phyloP scores from a whole-genome alignment of 305 asterid genomes.

The Lippia alba region DNA sequence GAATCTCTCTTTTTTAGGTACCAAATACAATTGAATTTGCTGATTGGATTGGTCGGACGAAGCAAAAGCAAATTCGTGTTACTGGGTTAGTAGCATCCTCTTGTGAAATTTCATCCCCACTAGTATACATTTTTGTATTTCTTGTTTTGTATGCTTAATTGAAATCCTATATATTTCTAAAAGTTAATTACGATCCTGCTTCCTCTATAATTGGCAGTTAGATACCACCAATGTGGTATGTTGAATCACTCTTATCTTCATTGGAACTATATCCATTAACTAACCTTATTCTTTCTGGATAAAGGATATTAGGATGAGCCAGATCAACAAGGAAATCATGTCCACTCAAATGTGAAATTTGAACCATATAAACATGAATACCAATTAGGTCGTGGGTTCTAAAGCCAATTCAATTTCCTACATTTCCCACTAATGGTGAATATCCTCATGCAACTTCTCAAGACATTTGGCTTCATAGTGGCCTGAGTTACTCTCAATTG shows the following conservation, averaged over 20 bases:
- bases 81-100: conserved; percentile 75
- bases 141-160: conserved; percentile 22
- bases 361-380: background rate
- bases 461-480: background rate
- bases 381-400: background rate
- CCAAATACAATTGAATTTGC: conserved; percentile 98
- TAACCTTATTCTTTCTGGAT: background rate
- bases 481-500: too few relatives aligned
- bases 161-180: background rate
- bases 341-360: background rate
- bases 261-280: conserved; percentile 1
- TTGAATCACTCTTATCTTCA: conserved; percentile 10
- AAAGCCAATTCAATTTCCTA: background rate
- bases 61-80: conserved; percentile 87
- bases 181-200: conserved; percentile 4
- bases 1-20: conserved; percentile 55
- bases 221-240: background rate
- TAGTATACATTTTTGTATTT: conserved; percentile 21
- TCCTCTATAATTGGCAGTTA: background rate
- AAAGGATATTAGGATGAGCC: background rate
- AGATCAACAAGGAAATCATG: background rate
- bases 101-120: conserved; percentile 33
- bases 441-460: background rate
- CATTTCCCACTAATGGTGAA: background rate
- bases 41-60: conserved; percentile 99